phyloP scores from a whole-genome alignment of 345 rosid species.

The Alliaria petiolata region DNA sequence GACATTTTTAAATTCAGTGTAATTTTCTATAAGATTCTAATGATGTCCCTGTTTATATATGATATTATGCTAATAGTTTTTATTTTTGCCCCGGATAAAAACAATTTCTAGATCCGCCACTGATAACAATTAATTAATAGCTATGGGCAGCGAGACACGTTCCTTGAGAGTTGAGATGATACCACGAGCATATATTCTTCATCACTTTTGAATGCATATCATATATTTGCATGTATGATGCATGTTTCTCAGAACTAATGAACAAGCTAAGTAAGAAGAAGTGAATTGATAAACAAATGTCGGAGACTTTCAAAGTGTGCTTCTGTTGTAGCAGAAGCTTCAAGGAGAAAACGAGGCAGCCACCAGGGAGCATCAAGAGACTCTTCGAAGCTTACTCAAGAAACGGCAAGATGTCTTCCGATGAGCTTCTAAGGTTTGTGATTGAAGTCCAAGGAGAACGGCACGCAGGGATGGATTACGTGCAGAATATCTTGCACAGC shows the following conservation, averaged over 20 bases:
- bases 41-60: too few relatives aligned
- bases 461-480: constrained; percentile 44
- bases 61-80: too few relatives aligned
- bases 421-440: constrained; percentile 54
- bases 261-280: not conserved
- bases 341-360: constrained; percentile 61
- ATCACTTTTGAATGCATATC: constrained; percentile 9
- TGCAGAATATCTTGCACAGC: constrained; percentile 43
- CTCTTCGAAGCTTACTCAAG: constrained; percentile 47
- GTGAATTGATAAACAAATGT: constrained; percentile 10
- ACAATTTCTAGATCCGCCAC: too few relatives aligned
- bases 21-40: too few relatives aligned
- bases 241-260: not conserved
- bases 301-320: constrained; percentile 29
- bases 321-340: constrained; percentile 66
- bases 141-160: constrained; percentile 16
- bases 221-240: not conserved
- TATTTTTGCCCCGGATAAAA: too few relatives aligned
- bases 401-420: constrained; percentile 48
- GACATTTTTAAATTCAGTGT: too few relatives aligned
- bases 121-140: too few relatives aligned
- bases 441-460: constrained; percentile 50
- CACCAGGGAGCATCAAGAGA: constrained; percentile 57
- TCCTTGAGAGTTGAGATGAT: constrained; percentile 26
- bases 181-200: constrained; percentile 29